Base-by-base conservation (phyloP, 768 basidiomycete species). In the Tylopilus cervinicoccineus region DNA sequence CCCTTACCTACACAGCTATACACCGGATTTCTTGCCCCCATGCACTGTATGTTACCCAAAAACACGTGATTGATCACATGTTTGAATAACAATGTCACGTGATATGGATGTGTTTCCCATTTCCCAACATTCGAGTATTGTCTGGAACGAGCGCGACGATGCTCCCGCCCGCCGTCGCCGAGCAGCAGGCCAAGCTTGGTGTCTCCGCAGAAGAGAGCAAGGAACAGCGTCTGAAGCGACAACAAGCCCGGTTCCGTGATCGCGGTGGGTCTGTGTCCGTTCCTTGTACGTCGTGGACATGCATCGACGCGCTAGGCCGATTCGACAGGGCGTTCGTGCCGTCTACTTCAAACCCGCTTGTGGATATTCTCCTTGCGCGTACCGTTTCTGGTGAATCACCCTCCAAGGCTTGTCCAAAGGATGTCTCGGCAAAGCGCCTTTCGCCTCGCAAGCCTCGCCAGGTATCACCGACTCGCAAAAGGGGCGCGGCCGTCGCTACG, bases 231-330 rank as follows among this genome's bases (percentile, higher is more conserved):
- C 59, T 79, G 14, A 74, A 83, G 58, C 76, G 83, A 34, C 81
- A 80, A 51, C 79, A 86, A 55, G 73, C 83, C 28, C 72, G 84
- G 22, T 83, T 84, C 63, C 76, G 85, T 45, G 82, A 86, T 64
- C 76, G 82, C 45, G 82, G 82, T 49, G 81, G 82, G 81, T 83
- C 26, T 52, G 79, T 68, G 33, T 28, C 22, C 14, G 6, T 26
- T 17, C 12, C 22, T 43, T 33, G 13, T 29, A 2, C 14, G 9
- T 37, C 38, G 13, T 31, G n/a, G n/a, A 32, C 32, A 17, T 16
- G 40, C 14, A 26, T n/a, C 51, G 34, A 54, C 43, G 5, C 10
- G 28, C 23, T n/a, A 17, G 14, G 11, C 6, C 32, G 11, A 13
- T n/a, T 23, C 22, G 16, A 28, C 34, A 83, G 81, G 0, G 77